phyloP scores from a whole-genome alignment of 306 rosid species.

The Amphicarpaea edgeworthii region DNA sequence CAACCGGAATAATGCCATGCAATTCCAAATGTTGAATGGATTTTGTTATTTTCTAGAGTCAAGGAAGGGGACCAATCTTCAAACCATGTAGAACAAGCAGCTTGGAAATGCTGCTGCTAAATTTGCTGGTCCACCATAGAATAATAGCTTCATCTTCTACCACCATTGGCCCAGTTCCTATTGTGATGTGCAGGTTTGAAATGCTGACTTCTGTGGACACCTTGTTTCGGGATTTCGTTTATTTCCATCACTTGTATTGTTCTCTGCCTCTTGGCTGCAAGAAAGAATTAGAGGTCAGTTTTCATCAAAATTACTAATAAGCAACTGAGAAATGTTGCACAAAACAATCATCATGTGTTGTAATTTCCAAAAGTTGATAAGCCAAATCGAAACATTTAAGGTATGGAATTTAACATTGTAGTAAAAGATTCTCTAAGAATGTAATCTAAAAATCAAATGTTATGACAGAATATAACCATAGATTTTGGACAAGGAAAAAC shows the following conservation, averaged over 20 bases:
- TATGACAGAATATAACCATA: background rate
- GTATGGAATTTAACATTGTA: background rate
- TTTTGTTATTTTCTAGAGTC: constrained; percentile 52
- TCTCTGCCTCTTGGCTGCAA: constrained; percentile 90
- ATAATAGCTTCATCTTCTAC: constrained; percentile 57
- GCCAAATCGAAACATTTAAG: constrained; percentile 9
- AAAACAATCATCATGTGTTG: background rate
- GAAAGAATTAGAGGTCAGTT: constrained; percentile 21
- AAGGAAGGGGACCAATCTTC: constrained; percentile 46
- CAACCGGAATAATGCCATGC: constrained; percentile 45
- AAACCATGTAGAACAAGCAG: constrained; percentile 9
- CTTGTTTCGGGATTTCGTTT: constrained; percentile 89
- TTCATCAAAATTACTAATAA: constrained; percentile 27
- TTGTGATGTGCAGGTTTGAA: constrained; percentile 68
- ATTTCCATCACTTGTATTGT: constrained; percentile 94
- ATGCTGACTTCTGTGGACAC: constrained; percentile 60
- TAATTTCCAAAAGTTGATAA: background rate
- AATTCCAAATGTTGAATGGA: constrained; percentile 48
- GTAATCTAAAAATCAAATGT: background rate
- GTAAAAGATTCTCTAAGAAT: background rate
- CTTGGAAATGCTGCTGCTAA: constrained; percentile 20
- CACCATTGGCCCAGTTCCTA: constrained; percentile 63
- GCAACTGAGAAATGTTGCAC: constrained; percentile 20
- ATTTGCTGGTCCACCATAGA: background rate
- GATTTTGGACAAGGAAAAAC: constrained; percentile 31